Evolutionary conservation across 108 stramenopile species (phyloP).

Genomic region (Fistulifera solaris): DNA sequence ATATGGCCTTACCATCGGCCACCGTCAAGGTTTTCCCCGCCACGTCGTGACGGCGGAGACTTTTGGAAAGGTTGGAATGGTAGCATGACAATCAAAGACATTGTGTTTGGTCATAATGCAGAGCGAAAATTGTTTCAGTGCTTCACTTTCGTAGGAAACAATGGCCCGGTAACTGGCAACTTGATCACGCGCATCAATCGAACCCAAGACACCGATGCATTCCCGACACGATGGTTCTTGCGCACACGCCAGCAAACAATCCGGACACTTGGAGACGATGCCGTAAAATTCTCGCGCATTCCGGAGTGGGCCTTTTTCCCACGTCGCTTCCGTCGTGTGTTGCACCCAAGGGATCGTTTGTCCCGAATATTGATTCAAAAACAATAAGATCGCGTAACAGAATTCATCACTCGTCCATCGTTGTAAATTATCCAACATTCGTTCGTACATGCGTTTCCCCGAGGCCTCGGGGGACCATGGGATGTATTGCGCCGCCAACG

Average conservation of each 20-base stretch:
- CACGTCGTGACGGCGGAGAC: conserved; percentile 53
- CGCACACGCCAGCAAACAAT: conserved; percentile 50
- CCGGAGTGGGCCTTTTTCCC: conserved; percentile 76
- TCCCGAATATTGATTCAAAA: conserved; percentile 60
- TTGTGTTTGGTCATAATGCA: conserved; percentile 93
- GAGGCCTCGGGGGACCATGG: conserved; percentile 62
- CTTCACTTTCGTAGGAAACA: conserved; percentile 84
- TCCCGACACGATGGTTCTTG: conserved; percentile 61
- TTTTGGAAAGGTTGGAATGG: conserved; percentile 53
- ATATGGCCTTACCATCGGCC: conserved; percentile 55
- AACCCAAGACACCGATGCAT: conserved; percentile 60
- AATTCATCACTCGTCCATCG: conserved; percentile 64
- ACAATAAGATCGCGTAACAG: conserved; percentile 56
- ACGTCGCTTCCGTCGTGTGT: conserved; percentile 67
- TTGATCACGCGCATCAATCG: conserved; percentile 70
- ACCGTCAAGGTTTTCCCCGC: conserved; percentile 59
- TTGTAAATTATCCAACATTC: conserved; percentile 47
- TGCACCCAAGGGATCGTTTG: conserved; percentile 46
- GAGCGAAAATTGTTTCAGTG: conserved; percentile 78
- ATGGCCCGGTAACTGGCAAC: conserved; percentile 88
- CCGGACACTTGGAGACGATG: conserved; percentile 74
- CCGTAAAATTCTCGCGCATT: conserved; percentile 69
- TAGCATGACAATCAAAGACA: conserved; percentile 73
- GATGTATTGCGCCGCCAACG: conserved; percentile 21
- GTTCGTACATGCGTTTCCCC: conserved; percentile 44